Evolutionary conservation across 768 basidiomycete species (phyloP), one percentile per base, ranked within the genome.

Genomic region (Boletus vinaceobasis): DNA sequence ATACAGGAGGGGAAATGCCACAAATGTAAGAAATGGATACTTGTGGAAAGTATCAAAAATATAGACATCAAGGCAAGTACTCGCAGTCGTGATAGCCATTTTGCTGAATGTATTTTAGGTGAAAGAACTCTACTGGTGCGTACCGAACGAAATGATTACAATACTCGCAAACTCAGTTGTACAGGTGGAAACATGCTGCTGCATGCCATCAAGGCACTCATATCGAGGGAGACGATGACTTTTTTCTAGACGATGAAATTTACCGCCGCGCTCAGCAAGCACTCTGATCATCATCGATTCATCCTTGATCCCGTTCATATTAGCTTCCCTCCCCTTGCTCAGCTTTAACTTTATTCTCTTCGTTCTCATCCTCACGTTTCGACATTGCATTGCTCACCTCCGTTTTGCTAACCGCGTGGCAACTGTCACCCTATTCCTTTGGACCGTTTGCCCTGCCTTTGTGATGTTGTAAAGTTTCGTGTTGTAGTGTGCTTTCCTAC

Each of bases 151-250:
- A 40, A 51, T 52, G 43, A 38, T 19, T 26, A 48, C 27, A 17
- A 13, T 40, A 23, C 29, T 21, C 10, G 33, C 35, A 14, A 49
- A 50, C 62, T 64, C 50, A 61, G 44, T 45, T 31, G 19, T 17
- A 19, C 48, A 86, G 85, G 87, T 90, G 86, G 87, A 90, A 93
- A 69, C 90, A 93, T 63, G 90, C 90, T 29, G 87, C 87, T 1
- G 60, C 79, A 17, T 93, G 90, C 61, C 90, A 93, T 63, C 79
- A 80, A 50, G 78, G 79, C 17, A 78, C 79, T 6, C 75, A 71
- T 17, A 68, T 87, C 47, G 67, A 71, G 2, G 86, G 84, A 31
- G 86, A 89, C 55, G 64, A 73, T 50, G 80, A 85, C 64, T 73
- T 79, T 54, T 86, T 79, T 61, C 70, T 83, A 55, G 73, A 81